phyloP scores from a whole-genome alignment of 2,329 filamentous ascomycete species.

The Tolypocladium sp. region DNA sequence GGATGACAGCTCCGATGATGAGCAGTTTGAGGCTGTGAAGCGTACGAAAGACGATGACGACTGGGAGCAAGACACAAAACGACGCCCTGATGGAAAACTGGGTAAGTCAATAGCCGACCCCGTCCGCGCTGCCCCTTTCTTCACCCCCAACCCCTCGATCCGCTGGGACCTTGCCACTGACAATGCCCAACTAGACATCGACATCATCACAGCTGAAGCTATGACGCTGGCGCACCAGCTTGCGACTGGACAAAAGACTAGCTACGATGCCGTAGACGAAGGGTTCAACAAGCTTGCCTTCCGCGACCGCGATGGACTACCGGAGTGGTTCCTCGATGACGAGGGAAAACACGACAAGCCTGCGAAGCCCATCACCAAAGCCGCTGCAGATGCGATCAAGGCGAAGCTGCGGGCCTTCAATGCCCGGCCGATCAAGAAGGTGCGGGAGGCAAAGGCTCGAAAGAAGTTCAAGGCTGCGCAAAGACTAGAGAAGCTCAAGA shows the following conservation, averaged over 20 bases:
- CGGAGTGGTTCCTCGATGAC: constrained; percentile 97
- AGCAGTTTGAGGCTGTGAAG: constrained; percentile 56
- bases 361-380: constrained; percentile 84
- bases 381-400: constrained; percentile 83
- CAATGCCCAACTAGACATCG: constrained; percentile 56
- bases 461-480: constrained; percentile 97
- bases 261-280: constrained; percentile 75
- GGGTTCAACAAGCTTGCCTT: constrained; percentile 89
- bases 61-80: constrained; percentile 60
- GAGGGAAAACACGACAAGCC: constrained; percentile 74
- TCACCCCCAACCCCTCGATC: background rate
- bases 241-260: constrained; percentile 75
- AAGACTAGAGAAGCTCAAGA: constrained; percentile 85
- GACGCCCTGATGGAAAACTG: constrained; percentile 41
- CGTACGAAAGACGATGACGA: constrained; percentile 39
- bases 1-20: constrained; percentile 28
- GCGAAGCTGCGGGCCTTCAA: constrained; percentile 91
- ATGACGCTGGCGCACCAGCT: constrained; percentile 95
- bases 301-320: constrained; percentile 82
- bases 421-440: constrained; percentile 97
- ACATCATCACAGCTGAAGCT: constrained; percentile 98
- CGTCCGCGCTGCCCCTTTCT: background rate
- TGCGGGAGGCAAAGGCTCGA: constrained; percentile 86
- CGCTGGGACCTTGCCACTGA: background rate
- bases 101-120: background rate